Conservation (phyloP, 805 yeast genomes). For the Vanderwaltozyma tropicalis region DNA sequence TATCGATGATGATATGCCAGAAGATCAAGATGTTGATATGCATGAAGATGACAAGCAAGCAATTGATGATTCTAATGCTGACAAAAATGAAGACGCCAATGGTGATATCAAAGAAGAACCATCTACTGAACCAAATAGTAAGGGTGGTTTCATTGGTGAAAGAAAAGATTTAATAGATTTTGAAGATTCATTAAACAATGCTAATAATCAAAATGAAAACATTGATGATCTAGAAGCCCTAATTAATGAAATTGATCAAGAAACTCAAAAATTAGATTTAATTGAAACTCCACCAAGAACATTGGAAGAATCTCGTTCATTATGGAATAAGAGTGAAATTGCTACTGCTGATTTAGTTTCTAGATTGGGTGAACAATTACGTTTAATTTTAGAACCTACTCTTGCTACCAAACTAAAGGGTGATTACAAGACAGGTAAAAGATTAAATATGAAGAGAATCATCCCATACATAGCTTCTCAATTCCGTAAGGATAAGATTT, state of each 20-base stretch:
- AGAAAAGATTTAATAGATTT: constrained; percentile 22
- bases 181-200: constrained; percentile 27
- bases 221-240: constrained; percentile 24
- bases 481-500: constrained; percentile 93
- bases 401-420: constrained; percentile 91
- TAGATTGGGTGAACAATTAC: constrained; percentile 80
- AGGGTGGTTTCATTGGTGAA: constrained; percentile 45
- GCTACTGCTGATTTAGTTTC: constrained; percentile 84
- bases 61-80: constrained; percentile 23
- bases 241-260: constrained; percentile 28
- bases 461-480: constrained; percentile 97
- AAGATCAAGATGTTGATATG: constrained; percentile 28
- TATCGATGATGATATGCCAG: constrained; percentile 54
- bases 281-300: constrained; percentile 36
- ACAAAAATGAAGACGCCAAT: constrained; percentile 19
- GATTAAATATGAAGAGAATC: constrained; percentile 93
- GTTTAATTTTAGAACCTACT: constrained; percentile 91
- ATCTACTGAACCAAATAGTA: constrained; percentile 24
- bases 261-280: constrained; percentile 20
- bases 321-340: constrained; percentile 77
- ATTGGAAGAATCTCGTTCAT: constrained; percentile 55
- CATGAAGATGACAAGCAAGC: constrained; percentile 24
- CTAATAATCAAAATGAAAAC: constrained; percentile 31
- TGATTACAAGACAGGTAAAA: constrained; percentile 93
- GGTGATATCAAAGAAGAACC: constrained; percentile 18